These are phyloP conservation scores for Selaginella moellendorffii DNA, from an alignment of 75 land plant genomes.

Conservation along the genomic window DNA sequence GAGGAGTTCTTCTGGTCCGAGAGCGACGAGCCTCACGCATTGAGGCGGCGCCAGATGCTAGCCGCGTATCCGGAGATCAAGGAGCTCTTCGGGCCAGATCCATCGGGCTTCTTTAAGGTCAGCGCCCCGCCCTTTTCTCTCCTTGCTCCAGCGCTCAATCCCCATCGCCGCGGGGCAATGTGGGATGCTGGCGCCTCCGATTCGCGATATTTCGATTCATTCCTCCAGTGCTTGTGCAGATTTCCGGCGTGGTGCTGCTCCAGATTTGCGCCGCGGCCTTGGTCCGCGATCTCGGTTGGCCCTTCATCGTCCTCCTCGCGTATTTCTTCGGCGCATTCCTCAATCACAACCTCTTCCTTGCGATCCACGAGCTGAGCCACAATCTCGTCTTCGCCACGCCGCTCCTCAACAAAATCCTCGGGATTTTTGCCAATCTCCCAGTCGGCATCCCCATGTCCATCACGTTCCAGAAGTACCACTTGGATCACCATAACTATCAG, in stretches of 20 bases:
- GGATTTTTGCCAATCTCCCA: slow-evolving; percentile 94
- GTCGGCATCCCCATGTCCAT: slow-evolving; percentile 95
- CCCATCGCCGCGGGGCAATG: no score
- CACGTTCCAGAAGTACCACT: slow-evolving; percentile 95
- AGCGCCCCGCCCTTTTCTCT: neutral
- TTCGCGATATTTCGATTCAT: no score
- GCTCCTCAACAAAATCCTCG: slow-evolving; percentile 62
- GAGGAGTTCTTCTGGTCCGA: slow-evolving; percentile 85
- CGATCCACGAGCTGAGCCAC: slow-evolving; percentile 94
- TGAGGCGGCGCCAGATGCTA: slow-evolving; percentile 55
- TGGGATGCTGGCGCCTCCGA: no score
- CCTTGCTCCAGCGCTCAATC: neutral
- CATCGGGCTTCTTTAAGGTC: slow-evolving; percentile 63
- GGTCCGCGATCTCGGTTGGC: slow-evolving; percentile 42
- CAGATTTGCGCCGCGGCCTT: slow-evolving; percentile 65
- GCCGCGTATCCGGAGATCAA: slow-evolving; percentile 68
- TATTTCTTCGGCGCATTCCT: slow-evolving; percentile 91
- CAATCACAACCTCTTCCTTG: slow-evolving; percentile 97
- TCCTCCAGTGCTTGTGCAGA: no score
- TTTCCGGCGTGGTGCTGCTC: slow-evolving; percentile 53
- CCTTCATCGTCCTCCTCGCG: slow-evolving; percentile 45
- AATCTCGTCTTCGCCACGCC: slow-evolving; percentile 92
- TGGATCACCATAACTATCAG: slow-evolving; percentile 90
- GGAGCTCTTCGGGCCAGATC: slow-evolving; percentile 85
- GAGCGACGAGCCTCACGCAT: slow-evolving; percentile 84